Evolutionary conservation across 2,329 filamentous ascomycete species (phyloP).

Genomic region (Chaetomiaceae sp.): DNA sequence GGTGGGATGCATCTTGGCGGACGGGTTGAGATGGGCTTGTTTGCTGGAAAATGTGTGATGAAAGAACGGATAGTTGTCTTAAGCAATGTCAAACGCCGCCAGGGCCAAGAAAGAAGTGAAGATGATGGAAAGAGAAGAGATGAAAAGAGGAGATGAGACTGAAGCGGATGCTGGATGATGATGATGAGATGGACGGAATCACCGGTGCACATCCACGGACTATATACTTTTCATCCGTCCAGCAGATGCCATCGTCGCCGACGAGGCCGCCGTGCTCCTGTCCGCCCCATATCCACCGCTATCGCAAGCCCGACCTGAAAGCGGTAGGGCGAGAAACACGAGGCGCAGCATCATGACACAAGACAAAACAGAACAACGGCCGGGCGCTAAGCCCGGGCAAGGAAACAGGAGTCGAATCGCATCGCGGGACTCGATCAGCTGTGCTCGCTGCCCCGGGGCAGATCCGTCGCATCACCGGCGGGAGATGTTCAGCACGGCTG

Average conservation of each 20-base stretch:
- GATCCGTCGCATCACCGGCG: too few species aligned
- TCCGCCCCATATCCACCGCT: background rate
- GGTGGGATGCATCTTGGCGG: slow-evolving; percentile 24
- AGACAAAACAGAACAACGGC: slow-evolving; percentile 6
- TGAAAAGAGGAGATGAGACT: background rate
- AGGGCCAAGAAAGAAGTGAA: slow-evolving; percentile 2
- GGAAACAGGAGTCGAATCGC: slow-evolving; percentile 17
- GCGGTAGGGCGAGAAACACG: background rate
- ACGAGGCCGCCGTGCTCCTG: background rate
- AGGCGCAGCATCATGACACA: slow-evolving; percentile 13
- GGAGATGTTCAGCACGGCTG: too few species aligned
- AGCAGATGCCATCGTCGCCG: background rate
- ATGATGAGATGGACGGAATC: too few species aligned
- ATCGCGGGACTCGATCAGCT: slow-evolving; percentile 2
- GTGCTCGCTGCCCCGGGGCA: too few species aligned
- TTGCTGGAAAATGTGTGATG: background rate
- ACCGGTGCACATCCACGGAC: too few species aligned
- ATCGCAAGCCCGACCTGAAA: slow-evolving; percentile 9
- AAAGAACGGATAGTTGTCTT: too few species aligned
- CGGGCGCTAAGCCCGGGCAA: background rate
- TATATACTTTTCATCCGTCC: slow-evolving; percentile 5
- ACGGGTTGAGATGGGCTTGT: background rate
- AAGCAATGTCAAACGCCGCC: slow-evolving; percentile 1
- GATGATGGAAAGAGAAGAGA: background rate
- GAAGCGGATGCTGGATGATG: background rate